Base-by-base conservation (phyloP, 495 filamentous ascomycete genomes). In the Extremus antarcticus region DNA sequence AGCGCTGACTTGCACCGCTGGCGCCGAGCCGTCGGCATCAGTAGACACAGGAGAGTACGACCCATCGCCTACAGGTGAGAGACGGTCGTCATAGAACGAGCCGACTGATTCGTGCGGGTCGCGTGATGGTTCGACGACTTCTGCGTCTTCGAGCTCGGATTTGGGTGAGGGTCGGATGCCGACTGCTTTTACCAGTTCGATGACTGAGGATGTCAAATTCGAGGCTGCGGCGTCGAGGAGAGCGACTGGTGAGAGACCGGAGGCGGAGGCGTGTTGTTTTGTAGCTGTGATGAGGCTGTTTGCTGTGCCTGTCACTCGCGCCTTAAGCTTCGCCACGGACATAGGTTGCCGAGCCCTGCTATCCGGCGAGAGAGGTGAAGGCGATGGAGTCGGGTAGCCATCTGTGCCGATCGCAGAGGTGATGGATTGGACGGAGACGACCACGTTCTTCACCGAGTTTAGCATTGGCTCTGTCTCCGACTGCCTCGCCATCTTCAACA, bases 221-320 rank as follows among this genome's bases (percentile, higher is more conserved):
- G 87, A 91, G n/a, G 90, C 91, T 9, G 92, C 92, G 11, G 92
- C 92, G 71, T 98, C 92, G 16, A 98, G 74, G 20, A 98, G 71
- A 1, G 88, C 94, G n/a, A 98, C 85, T 1, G 94, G 92, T 2
- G 88, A 90, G n/a, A 98, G 74, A 17, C 92, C 92, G 29, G 76
- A 79, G 0, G 88, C 82, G 20, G 73, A 74, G 35, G 87, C 83
- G 67, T 90, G 94, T 63, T 94, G 94, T 73, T 91, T 95, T 20
- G 86, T 84, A 2, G 90, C 89, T 15, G 89, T 97, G 58, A 95
- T 95, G 54, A 97, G 71, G 61, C 94, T 95, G 74, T 97, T 98
- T 24, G 92, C 88, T 13, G 92, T 95, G 3, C 85, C 86, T 21
- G 88, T 91, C 13, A 96, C 83, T 9, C 84, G 79, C 1, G 78